Base-by-base conservation (phyloP, 2,329 filamentous ascomycete genomes). In the Hortaea werneckii region DNA sequence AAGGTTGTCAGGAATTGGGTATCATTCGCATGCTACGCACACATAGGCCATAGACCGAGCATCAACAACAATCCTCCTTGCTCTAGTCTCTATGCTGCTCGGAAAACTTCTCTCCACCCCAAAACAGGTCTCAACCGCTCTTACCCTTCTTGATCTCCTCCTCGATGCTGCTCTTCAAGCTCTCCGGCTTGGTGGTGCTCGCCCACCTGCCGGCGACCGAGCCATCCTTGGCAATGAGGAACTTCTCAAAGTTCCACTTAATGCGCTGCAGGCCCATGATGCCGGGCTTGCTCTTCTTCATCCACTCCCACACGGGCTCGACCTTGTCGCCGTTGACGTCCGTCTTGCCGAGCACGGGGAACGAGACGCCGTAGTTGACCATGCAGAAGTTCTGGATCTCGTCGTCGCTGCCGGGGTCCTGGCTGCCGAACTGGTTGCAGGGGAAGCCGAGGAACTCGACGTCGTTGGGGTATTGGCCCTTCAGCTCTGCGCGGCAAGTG, bases 201-300 rank as follows among this genome's bases (percentile, higher is more conserved):
- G 87, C 85, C 87, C 88, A 98, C 54, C 92, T 75, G 28, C 77
- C 77, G 69, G 85, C 84, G 57, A 96, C 87, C 70, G 83, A 77
- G 27, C 92, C 92, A 67, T 96, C 87, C 51, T 79, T 78, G 50
- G 83, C 84, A 54, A 98, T 74, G 53, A 98, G 72, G 71, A 95
- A 98, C 79, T 98, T 98, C 70, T 98, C 92, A 73, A 96, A 98
- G 72, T 98, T 98, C 92, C 92, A 98, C 83, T 96, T 95, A 60
- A 98, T 76, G 51, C 82, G 70, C 82, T 94, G 90, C 62, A 96
- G 66, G 13, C 92, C 92, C 70, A 96, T 70, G 46, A 95, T 61
- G 20, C 92, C 89, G 1, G 90, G 78, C 74, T 87, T 83, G 67
- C 77, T 70, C 47, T 67, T 67, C 73, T 83, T 83, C 67, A 83